A percentile compares a stretch with the other conserved stretches of the same genome.
Conservation (phyloP, 2,329 filamentous ascomycete species). For the Monosporascus cannonballus region DNA sequence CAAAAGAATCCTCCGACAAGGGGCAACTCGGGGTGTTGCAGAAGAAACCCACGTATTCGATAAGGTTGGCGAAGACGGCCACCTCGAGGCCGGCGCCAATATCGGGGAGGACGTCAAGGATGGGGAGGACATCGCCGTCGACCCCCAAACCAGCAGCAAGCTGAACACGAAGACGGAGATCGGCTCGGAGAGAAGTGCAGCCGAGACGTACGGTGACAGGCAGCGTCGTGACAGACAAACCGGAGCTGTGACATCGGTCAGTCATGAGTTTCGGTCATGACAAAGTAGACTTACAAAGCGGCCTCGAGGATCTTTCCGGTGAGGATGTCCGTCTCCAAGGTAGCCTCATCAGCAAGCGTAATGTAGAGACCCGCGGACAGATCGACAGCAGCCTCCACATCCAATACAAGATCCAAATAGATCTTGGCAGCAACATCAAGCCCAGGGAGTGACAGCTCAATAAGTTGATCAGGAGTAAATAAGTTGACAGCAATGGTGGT, state of each 20-base stretch:
- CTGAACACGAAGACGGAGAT: slow-evolving; percentile 44
- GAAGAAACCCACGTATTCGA: slow-evolving; percentile 44
- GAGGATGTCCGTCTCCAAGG: slow-evolving; percentile 34
- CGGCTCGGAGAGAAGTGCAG: slow-evolving; percentile 40
- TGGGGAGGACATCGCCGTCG: slow-evolving; percentile 20
- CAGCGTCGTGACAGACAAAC: slow-evolving; percentile 39
- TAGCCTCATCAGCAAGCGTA: slow-evolving; percentile 39
- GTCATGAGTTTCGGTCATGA: slow-evolving; percentile 26
- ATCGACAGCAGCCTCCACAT: slow-evolving; percentile 41
- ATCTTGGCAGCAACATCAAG: slow-evolving; percentile 41
- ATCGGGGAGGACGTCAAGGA: slow-evolving; percentile 19
- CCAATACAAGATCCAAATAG: slow-evolving; percentile 46
- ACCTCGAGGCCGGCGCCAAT: slow-evolving; percentile 37
- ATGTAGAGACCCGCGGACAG: slow-evolving; percentile 48
- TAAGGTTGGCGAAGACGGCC: slow-evolving; percentile 44
- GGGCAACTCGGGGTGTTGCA: slow-evolving; percentile 30
- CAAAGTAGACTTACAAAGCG: slow-evolving; percentile 42
- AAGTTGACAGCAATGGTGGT: slow-evolving; percentile 47
- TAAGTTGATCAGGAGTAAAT: slow-evolving; percentile 36
- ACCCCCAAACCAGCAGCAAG: slow-evolving; percentile 33
- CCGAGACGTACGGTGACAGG: slow-evolving; percentile 38
- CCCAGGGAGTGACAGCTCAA: slow-evolving; percentile 36
- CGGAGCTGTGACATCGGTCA: slow-evolving; percentile 21
- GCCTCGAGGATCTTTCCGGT: slow-evolving; percentile 39
- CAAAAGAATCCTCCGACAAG: slow-evolving; percentile 31